Percentiles rank a stretch among this genome's conserved stretches.
Evolutionary conservation across 495 filamentous ascomycete genomes (phyloP).

Genomic region (Podospora comata): DNA sequence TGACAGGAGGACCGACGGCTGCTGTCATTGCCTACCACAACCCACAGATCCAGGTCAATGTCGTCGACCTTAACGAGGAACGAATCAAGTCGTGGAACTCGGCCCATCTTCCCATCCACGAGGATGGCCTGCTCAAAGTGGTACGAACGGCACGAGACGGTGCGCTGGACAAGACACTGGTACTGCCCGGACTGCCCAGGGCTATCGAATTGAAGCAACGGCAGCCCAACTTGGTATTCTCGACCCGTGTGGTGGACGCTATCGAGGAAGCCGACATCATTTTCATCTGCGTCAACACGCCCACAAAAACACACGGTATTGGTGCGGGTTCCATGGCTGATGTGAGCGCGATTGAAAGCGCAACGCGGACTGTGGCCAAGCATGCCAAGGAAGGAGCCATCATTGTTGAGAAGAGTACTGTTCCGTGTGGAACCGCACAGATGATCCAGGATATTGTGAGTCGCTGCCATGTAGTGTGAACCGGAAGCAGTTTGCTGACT

Average conservation of each 20-base stretch:
- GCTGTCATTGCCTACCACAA: slow-evolving; percentile 72
- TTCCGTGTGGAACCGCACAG: slow-evolving; percentile 74
- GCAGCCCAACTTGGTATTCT: slow-evolving; percentile 68
- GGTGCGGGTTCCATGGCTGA: slow-evolving; percentile 72
- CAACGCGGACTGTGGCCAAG: slow-evolving; percentile 62
- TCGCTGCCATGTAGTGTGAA: background rate
- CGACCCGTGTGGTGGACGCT: slow-evolving; percentile 56
- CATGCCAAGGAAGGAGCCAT: slow-evolving; percentile 65
- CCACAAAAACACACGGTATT: slow-evolving; percentile 67
- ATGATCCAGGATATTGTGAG: slow-evolving; percentile 64
- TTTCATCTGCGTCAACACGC: slow-evolving; percentile 78
- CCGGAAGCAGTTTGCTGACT: background rate
- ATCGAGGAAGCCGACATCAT: slow-evolving; percentile 71
- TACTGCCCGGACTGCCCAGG: slow-evolving; percentile 15
- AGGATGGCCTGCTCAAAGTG: slow-evolving; percentile 66
- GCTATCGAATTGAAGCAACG: slow-evolving; percentile 33
- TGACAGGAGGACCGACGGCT: slow-evolving; percentile 67
- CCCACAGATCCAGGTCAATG: slow-evolving; percentile 62
- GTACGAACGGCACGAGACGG: slow-evolving; percentile 63
- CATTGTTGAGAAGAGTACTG: slow-evolving; percentile 81
- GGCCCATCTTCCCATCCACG: slow-evolving; percentile 69
- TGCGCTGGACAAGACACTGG: slow-evolving; percentile 27
- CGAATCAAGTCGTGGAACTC: slow-evolving; percentile 75
- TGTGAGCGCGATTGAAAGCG: slow-evolving; percentile 68
- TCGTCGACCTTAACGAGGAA: slow-evolving; percentile 63